Conservation (phyloP, 2,329 filamentous ascomycete genomes). For the Fusarium lateritium region DNA sequence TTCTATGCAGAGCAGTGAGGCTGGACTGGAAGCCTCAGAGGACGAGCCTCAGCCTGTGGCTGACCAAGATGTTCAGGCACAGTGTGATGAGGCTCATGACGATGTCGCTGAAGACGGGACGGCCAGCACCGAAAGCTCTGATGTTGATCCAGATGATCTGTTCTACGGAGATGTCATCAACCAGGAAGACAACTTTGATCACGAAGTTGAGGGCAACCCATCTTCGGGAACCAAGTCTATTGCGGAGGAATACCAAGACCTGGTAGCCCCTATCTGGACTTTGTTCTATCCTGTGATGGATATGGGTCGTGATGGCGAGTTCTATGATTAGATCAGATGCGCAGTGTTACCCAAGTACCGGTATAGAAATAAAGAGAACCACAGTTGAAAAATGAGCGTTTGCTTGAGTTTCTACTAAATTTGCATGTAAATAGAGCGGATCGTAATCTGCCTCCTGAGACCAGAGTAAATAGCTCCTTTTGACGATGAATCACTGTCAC, state of each 20-base stretch:
- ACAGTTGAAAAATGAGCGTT: no score
- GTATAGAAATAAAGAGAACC: no score
- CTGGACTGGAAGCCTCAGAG: neutral
- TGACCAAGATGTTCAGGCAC: neutral
- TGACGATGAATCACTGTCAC: no score
- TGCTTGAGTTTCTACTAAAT: no score
- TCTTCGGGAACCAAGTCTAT: neutral
- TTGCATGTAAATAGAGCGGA: no score
- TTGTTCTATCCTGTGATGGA: constrained; percentile 9
- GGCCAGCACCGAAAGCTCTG: neutral
- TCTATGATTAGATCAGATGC: constrained; percentile 3
- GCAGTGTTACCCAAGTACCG: neutral
- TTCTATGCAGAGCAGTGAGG: neutral
- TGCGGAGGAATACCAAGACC: neutral
- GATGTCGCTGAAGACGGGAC: neutral
- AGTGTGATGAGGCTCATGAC: neutral
- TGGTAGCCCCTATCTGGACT: constrained; percentile 5
- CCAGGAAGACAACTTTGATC: neutral
- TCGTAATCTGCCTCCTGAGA: no score
- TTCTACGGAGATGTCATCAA: neutral
- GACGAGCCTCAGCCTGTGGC: neutral
- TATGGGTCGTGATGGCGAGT: constrained; percentile 8
- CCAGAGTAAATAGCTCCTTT: no score
- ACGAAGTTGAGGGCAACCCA: neutral
- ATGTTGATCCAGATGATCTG: constrained; percentile 15